phyloP scores from a whole-genome alignment of 768 basidiomycete species.

The Collybiopsis confluens region DNA sequence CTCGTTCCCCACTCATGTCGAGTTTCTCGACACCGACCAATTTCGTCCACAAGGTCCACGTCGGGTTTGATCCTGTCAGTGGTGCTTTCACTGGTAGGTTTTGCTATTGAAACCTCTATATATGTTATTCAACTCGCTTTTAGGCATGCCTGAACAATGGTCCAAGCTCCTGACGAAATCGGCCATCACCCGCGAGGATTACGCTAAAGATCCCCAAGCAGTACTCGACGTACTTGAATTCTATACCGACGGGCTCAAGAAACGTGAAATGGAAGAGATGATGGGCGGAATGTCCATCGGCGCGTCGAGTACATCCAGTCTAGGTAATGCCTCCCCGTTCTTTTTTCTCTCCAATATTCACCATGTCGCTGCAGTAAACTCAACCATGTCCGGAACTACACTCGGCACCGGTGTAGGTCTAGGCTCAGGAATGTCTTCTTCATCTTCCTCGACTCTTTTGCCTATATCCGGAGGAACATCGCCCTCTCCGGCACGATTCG shows the following conservation, averaged over 20 bases:
- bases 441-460: constrained; percentile 12
- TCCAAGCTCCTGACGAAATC: constrained; percentile 94
- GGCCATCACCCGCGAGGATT: constrained; percentile 97
- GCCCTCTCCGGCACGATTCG: constrained; percentile 65
- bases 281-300: constrained; percentile 6
- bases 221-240: constrained; percentile 97
- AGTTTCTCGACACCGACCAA: constrained; percentile 94
- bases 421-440: constrained; percentile 21
- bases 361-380: too few relatives aligned
- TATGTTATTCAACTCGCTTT: background rate
- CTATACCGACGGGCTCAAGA: constrained; percentile 90
- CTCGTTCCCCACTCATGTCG: constrained; percentile 78
- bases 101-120: background rate
- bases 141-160: constrained; percentile 99
- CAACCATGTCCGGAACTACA: constrained; percentile 21
- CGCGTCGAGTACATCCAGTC: constrained; percentile 1
- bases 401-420: constrained; percentile 21
- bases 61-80: constrained; percentile 91
- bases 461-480: too few relatives aligned
- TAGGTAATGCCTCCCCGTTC: too few relatives aligned
- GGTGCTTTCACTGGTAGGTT: constrained; percentile 85
- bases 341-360: too few relatives aligned
- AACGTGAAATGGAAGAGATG: constrained; percentile 81
- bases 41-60: constrained; percentile 98
- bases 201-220: constrained; percentile 94